Evolutionary conservation across 2,329 filamentous ascomycete species (phyloP).

Genomic region (Leptographium galeiforme): DNA sequence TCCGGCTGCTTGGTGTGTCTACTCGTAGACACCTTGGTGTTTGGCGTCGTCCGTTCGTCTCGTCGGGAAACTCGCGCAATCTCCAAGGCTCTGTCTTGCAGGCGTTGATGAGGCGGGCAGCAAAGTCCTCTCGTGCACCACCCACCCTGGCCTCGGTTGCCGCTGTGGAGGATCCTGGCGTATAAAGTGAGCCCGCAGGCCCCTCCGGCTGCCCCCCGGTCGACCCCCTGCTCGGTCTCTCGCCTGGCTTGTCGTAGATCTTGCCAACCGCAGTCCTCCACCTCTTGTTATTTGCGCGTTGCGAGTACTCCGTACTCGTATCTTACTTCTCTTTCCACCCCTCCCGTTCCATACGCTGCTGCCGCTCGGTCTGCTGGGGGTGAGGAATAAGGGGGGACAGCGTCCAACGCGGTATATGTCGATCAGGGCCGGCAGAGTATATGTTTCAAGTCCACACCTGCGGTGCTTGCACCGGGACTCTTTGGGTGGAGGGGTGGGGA

Average conservation of each 20-base stretch:
- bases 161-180: slow-evolving; percentile 1
- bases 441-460: slow-evolving; percentile 9
- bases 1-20: too few relatives aligned
- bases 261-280: background rate
- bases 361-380: slow-evolving; percentile 3
- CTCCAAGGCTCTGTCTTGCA: too few relatives aligned
- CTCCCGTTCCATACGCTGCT: slow-evolving; percentile 5
- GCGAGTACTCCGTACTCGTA: background rate
- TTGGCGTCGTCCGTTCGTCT: too few relatives aligned
- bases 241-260: slow-evolving; percentile 3
- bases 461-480: background rate
- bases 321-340: background rate
- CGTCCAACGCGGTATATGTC: slow-evolving; percentile 7
- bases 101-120: too few relatives aligned
- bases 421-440: slow-evolving; percentile 10
- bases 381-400: background rate
- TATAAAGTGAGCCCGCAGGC: slow-evolving; percentile 6
- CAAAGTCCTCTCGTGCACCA: too few relatives aligned
- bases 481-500: background rate
- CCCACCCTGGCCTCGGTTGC: background rate
- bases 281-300: background rate
- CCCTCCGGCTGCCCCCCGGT: background rate
- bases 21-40: too few relatives aligned
- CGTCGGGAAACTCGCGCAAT: too few relatives aligned
- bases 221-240: slow-evolving; percentile 1